Base-by-base conservation (phyloP, 345 rosid genomes). In the Euclidium syriacum region DNA sequence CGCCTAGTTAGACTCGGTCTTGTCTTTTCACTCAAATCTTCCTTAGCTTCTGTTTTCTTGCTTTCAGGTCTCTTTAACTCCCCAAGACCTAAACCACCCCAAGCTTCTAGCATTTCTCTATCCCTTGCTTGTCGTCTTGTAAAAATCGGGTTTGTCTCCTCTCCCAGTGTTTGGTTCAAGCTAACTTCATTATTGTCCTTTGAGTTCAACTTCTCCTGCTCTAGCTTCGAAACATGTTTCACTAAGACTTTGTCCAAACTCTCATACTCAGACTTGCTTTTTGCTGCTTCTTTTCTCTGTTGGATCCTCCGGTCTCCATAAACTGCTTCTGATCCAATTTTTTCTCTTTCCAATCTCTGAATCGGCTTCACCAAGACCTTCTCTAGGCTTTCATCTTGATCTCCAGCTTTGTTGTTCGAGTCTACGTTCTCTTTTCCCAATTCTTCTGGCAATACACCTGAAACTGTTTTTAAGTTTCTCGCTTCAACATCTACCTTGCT, bases 1-100 rank as follows among this genome's bases (percentile, higher is more conserved):
- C 73, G 4, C 15, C 96, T 90, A 11, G 80, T 63, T 20, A 71
- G 68, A 2, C 67, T 58, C 5, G 55, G 34, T 53, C 72, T 73
- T 40, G 32, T 60, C 36, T 41, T 70, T 14, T 70, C 81, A 43
- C 40, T 75, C 17, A 73, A 46, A 47, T 75, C 58, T 35, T 62
- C 63, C 7, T 64, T 65, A 11, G 59, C 64, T 41, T 64, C 70
- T 24, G 53, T 33, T 55, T 87, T 90, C 75, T 87, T 86, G 72
- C 63, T 85, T 48, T 85, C 95, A 1, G 85, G 71, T 68, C 73
- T 85, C 32, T 75, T 71, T 67, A 81, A 44, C 75, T 95, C 70
- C 74, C 85, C 95, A 46, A 94, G 83, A 41, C 91, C 79, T 44
- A 94, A 58, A 38, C 96, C 96, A 65, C 90, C 95, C 97, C 97